Evolutionary conservation across 768 basidiomycete genomes (phyloP).

Genomic region (Trichaptum fuscoviolaceum): DNA sequence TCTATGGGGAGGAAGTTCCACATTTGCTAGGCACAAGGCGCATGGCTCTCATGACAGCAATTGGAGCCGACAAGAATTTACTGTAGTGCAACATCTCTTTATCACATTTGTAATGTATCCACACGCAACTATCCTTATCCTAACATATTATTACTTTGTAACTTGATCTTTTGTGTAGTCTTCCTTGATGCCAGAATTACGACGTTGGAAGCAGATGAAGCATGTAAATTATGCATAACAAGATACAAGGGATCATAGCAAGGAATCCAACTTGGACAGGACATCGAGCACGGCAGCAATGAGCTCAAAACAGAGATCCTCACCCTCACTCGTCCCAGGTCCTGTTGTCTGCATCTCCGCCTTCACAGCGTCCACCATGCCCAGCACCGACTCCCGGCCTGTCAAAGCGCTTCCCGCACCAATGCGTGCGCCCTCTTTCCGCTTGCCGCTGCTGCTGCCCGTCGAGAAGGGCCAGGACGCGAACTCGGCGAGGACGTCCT

Average conservation of each 20-base stretch:
- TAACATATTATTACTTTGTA: no score
- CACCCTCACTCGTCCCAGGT: conserved; percentile 40
- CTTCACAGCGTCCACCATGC: conserved; percentile 67
- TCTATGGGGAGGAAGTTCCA: no score
- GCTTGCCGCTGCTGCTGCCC: conserved; percentile 33
- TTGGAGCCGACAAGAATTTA: no score
- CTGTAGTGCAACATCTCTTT: no score
- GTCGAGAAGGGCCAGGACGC: conserved; percentile 73
- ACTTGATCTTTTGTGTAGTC: no score
- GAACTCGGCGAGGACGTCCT: conserved; percentile 93
- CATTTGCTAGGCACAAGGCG: no score
- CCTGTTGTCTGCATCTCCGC: conserved; percentile 48
- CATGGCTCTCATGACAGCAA: no score
- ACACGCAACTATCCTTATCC: no score
- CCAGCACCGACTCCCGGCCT: conserved; percentile 66
- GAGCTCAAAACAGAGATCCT: conserved; percentile 86
- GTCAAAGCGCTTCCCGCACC: conserved; percentile 48
- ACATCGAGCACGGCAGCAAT: conserved; percentile 92
- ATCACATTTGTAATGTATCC: no score
- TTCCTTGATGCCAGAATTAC: no score
- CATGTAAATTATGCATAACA: no score
- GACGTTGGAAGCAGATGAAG: no score
- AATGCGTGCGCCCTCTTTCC: conserved; percentile 38
- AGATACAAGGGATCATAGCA: conserved; percentile 40
- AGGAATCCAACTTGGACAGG: conserved; percentile 84